Evolutionary conservation across 352 stramenopile genomes (phyloP).

Genomic region (Phytophthora pinifolia): DNA sequence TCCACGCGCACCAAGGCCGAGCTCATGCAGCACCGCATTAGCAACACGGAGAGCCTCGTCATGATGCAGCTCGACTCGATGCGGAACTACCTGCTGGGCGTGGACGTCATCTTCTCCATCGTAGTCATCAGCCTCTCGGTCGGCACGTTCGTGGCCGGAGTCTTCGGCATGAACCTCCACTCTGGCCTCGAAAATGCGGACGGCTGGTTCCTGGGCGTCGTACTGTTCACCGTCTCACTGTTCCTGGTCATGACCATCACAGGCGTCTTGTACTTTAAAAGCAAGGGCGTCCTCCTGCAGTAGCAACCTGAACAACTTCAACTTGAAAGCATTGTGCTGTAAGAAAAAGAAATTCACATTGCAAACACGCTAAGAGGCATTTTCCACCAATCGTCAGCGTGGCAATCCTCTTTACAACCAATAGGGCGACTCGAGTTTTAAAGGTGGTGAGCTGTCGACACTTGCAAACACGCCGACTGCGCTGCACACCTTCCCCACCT

Average conservation of each 20-base stretch:
- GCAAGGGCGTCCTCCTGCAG: constrained; percentile 52
- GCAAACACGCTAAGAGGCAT: not conserved
- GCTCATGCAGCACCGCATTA: constrained; percentile 68
- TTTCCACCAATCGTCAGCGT: constrained; percentile 2
- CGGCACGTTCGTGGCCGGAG: constrained; percentile 55
- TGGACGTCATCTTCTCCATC: constrained; percentile 60
- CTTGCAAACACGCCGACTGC: constrained; percentile 14
- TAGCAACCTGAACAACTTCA: constrained; percentile 1
- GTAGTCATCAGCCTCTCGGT: constrained; percentile 58
- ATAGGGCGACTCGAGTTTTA: too few relatives aligned
- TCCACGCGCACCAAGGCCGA: constrained; percentile 66
- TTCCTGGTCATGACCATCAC: constrained; percentile 38
- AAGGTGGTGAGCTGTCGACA: not conserved
- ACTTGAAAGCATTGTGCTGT: too few relatives aligned
- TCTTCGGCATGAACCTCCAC: constrained; percentile 68
- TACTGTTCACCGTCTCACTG: constrained; percentile 33
- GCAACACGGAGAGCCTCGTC: constrained; percentile 69
- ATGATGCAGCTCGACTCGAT: constrained; percentile 74
- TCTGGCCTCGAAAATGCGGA: constrained; percentile 32
- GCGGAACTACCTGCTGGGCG: constrained; percentile 61
- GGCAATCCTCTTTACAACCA: too few relatives aligned
- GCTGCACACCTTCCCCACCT: not conserved
- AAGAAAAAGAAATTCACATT: too few relatives aligned
- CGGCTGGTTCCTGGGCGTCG: constrained; percentile 40
- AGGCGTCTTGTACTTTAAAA: constrained; percentile 58